Base-by-base conservation (phyloP, 345 rosid species). In the Isatis tinctoria region DNA sequence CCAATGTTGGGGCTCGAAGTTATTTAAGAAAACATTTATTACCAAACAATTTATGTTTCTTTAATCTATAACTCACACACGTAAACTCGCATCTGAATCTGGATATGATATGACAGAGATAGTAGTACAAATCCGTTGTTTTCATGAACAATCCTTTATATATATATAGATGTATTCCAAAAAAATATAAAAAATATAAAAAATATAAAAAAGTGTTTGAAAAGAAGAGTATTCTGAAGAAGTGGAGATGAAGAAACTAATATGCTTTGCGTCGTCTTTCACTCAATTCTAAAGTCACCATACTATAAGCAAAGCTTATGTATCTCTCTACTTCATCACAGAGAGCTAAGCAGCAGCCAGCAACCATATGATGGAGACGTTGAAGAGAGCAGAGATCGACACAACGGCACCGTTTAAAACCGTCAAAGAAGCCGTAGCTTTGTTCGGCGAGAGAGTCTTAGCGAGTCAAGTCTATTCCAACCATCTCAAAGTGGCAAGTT, bases 361-460 rank as follows among this genome's bases (percentile, higher is more conserved):
- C 27, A 70, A 44, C 22, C 49, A 80, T 72, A 67, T 4, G 14
- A 82, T 60, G 9, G 64, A 54, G 43, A 79, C 45, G 62, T 17
- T 65, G 48, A 85, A 69, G 27, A 88, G 88, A 77, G 92, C 89
- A 7, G 98, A 88, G 76, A 88, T 92, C 1, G 96, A 92, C 49
- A 88, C 92, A 1, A 72, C 74, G 36, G 84, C 91, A 16, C 96
- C 98, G 0, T 92, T 92, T 78, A 84, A 77, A 60, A 90, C 92
- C 2, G 92, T 92, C 26, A 88, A 80, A 77, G 98, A 92, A 69
- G 97, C 97, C 0, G 92, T 92, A 6, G 73, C 92, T 12, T 66
- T 92, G 83, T 90, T 92, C 54, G 96, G 98, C 0, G 92, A 92
- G 66, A 90, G 80, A 77, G 87, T 87, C 72, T 73, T 90, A 45